These are phyloP conservation scores for Areca catechu DNA, from an alignment of 176 grass and related monocot genomes.

Conservation along the genomic window DNA sequence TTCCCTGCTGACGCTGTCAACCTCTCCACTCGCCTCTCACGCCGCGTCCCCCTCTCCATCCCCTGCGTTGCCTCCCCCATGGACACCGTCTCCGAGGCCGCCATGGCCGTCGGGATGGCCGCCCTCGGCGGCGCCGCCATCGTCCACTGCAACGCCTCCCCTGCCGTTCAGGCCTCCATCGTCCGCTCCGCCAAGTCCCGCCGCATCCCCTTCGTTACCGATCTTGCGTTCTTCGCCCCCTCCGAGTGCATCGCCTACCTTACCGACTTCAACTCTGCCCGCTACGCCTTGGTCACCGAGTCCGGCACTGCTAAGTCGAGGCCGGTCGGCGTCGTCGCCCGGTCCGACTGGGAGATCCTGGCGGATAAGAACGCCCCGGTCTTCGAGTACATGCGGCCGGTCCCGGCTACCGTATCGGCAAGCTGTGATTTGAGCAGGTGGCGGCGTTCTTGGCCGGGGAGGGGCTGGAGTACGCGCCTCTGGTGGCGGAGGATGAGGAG, in stretches of 20 bases:
- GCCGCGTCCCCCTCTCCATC: constrained; percentile 45
- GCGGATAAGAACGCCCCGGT: constrained; percentile 12
- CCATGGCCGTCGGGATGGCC: constrained; percentile 80
- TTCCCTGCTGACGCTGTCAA: constrained; percentile 75
- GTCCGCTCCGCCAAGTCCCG: constrained; percentile 68
- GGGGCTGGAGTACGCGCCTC: constrained; percentile 61
- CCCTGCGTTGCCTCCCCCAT: constrained; percentile 94
- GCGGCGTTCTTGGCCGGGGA: constrained; percentile 53
- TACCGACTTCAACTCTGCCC: constrained; percentile 35
- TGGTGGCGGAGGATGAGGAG: constrained; percentile 53
- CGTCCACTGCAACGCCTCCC: constrained; percentile 61
- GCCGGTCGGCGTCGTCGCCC: constrained; percentile 38
- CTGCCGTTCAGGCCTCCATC: constrained; percentile 49
- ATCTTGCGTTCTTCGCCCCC: constrained; percentile 42
- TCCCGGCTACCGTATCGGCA: constrained; percentile 29
- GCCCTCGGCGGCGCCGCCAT: constrained; percentile 61
- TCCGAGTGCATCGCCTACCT: constrained; percentile 10
- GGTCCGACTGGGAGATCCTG: constrained; percentile 32
- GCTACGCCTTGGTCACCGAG: constrained; percentile 68
- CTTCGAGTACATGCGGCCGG: constrained; percentile 50
- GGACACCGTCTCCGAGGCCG: constrained; percentile 86
- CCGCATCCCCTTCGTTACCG: constrained; percentile 55
- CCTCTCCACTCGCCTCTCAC: constrained; percentile 76
- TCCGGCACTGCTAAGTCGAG: constrained; percentile 39
- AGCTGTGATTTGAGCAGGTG: constrained; percentile 49